phyloP scores from a whole-genome alignment of 1,284 basidiomycete species.

The Malassezia obtusa region DNA sequence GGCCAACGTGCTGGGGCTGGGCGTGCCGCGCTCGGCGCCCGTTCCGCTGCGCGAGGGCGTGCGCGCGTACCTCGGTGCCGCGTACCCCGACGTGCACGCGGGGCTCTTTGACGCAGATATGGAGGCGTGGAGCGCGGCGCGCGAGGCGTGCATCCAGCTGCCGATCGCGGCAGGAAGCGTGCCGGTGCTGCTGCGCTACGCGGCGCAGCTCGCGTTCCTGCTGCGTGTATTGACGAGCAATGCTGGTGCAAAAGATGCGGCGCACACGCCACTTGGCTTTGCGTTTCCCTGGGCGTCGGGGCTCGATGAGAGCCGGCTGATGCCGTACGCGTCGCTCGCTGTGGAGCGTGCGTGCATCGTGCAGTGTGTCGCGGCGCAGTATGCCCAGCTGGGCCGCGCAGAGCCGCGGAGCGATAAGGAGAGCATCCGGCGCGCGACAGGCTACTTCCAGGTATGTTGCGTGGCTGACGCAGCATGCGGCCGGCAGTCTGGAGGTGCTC shows the following conservation, averaged over 20 bases:
- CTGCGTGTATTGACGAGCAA: not conserved
- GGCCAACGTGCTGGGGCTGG: conserved; percentile 39
- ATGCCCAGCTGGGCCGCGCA: conserved; percentile 24
- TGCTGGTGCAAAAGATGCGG: not conserved
- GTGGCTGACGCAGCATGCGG: conserved; percentile 20
- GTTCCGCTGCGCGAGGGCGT: conserved; percentile 50
- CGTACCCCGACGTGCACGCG: conserved; percentile 68
- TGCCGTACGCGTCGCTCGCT: not conserved
- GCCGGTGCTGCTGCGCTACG: not conserved
- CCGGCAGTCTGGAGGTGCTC: conserved; percentile 28
- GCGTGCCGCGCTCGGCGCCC: conserved; percentile 24
- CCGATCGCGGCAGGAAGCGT: conserved; percentile 51
- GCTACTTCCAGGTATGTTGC: conserved; percentile 22
- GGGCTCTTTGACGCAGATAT: conserved; percentile 79
- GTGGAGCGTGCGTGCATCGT: conserved; percentile 32
- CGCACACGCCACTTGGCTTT: conserved; percentile 19
- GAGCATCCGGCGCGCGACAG: conserved; percentile 35
- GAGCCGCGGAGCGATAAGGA: conserved; percentile 33
- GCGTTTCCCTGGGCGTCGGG: conserved; percentile 30
- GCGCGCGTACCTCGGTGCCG: conserved; percentile 60
- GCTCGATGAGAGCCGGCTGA: not conserved
- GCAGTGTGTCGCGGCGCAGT: conserved; percentile 28
- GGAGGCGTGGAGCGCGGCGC: conserved; percentile 59
- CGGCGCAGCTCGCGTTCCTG: conserved; percentile 8
- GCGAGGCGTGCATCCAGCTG: conserved; percentile 53